Percentiles rank a stretch among this genome's conserved stretches.
Evolutionary conservation across 2,329 filamentous ascomycete genomes (phyloP).

Genomic region (Fusarium sp.): DNA sequence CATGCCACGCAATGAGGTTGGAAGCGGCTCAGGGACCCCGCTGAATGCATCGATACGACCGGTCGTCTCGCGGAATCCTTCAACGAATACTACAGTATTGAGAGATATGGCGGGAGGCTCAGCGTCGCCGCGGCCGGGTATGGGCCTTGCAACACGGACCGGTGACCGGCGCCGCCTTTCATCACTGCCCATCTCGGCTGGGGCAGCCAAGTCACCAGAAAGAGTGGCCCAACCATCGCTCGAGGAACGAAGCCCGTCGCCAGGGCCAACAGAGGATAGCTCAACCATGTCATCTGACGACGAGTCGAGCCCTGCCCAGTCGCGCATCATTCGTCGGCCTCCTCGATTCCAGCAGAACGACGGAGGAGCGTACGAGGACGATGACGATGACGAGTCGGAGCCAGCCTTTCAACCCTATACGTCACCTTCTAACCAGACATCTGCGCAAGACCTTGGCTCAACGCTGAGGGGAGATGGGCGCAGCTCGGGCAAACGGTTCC

Average conservation of each 20-base stretch:
- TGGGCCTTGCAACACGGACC: conserved; percentile 25
- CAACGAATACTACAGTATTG: conserved; percentile 61
- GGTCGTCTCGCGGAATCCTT: conserved; percentile 64
- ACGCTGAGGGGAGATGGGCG: conserved; percentile 66
- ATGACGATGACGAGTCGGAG: conserved; percentile 72
- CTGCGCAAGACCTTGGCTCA: conserved; percentile 65
- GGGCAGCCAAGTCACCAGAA: conserved; percentile 45
- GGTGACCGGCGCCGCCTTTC: conserved; percentile 61
- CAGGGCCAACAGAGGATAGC: conserved; percentile 57
- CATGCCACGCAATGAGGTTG: conserved; percentile 63
- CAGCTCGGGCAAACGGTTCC: conserved; percentile 51
- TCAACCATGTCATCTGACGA: conserved; percentile 62
- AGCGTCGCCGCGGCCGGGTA: conserved; percentile 50
- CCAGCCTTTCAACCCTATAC: conserved; percentile 70
- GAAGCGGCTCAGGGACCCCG: conserved; percentile 60
- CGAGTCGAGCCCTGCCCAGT: conserved; percentile 69
- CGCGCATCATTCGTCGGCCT: conserved; percentile 73
- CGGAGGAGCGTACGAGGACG: conserved; percentile 59
- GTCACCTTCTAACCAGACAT: conserved; percentile 52
- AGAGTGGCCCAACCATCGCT: conserved; percentile 28
- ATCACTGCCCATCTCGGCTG: conserved; percentile 60
- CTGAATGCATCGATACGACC: conserved; percentile 61
- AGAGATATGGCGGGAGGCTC: conserved; percentile 54
- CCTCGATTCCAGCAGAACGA: conserved; percentile 65
- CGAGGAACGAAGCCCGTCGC: conserved; percentile 51